Evolutionary conservation across 2,329 filamentous ascomycete genomes (phyloP).

Genomic region (Ophiognomonia clavigignenti-juglandacearum): DNA sequence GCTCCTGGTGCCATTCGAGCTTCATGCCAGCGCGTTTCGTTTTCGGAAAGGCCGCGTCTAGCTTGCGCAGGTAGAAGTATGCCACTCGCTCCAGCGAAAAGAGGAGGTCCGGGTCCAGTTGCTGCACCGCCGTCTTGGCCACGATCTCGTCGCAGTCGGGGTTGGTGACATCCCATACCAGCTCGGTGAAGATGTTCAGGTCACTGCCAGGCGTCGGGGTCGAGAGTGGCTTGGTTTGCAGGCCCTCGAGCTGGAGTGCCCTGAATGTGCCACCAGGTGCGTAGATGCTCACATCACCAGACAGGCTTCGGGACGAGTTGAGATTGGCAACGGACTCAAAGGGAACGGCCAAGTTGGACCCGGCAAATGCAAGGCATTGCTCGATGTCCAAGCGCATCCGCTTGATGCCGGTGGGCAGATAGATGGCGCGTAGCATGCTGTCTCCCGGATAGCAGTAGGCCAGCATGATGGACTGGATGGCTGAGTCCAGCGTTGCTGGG

Average conservation of each 20-base stretch:
- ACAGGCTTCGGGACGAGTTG: neutral
- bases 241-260: conserved; percentile 11
- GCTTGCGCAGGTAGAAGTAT: neutral
- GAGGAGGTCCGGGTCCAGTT: neutral
- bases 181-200: conserved; percentile 11
- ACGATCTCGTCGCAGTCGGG: neutral
- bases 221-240: conserved; percentile 7
- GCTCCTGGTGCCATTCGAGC: neutral
- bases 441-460: conserved; percentile 6
- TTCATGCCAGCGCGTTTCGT: no score
- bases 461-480: conserved; percentile 7
- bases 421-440: neutral
- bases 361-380: neutral
- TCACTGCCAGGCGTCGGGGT: conserved; percentile 10
- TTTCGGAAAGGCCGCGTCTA: neutral
- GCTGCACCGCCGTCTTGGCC: neutral
- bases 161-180: conserved; percentile 4
- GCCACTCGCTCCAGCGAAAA: neutral
- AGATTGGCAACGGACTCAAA: neutral
- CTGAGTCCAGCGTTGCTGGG: conserved; percentile 6
- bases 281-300: neutral
- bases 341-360: neutral
- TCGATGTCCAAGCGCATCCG: conserved; percentile 6
- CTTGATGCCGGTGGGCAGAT: conserved; percentile 5
- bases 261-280: neutral